Conservation (phyloP, 116 monocot species). For the Phalaenopsis hybrid region DNA sequence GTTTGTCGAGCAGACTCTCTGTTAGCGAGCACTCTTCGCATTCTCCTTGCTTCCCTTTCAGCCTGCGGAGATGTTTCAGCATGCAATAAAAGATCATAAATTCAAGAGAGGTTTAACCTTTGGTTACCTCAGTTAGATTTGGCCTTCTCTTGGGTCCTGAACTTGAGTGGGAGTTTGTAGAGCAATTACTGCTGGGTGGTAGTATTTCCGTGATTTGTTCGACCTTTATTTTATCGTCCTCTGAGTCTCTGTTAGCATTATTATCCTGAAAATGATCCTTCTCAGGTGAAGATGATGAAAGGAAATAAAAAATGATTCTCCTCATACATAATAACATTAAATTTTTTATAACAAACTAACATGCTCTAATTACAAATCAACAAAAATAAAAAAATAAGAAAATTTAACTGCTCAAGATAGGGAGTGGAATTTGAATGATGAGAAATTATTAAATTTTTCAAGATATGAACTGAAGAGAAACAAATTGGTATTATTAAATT, state of each 20-base stretch:
- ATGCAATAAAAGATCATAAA: constrained; percentile 1
- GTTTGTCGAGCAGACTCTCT: constrained; percentile 93
- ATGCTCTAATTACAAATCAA: background rate
- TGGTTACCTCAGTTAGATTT: constrained; percentile 36
- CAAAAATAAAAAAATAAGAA: background rate
- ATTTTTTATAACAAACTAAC: background rate
- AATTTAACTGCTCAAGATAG: background rate
- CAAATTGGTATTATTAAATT: background rate
- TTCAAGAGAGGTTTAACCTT: constrained; percentile 5
- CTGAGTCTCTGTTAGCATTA: background rate
- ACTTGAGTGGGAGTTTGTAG: constrained; percentile 5
- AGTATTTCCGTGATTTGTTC: constrained; percentile 12
- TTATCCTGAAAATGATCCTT: constrained; percentile 11
- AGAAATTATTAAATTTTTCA: background rate
- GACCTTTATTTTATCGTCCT: constrained; percentile 1
- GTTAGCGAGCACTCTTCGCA: constrained; percentile 71
- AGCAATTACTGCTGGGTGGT: constrained; percentile 7
- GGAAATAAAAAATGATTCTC: background rate
- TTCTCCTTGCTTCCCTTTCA: constrained; percentile 69
- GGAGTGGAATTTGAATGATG: background rate
- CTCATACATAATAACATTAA: background rate
- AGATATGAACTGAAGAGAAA: background rate
- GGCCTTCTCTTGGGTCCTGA: constrained; percentile 18
- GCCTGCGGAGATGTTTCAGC: constrained; percentile 30
- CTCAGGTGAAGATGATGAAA: background rate